Base-by-base conservation (phyloP, 805 yeast species). In the Cyberlindnera suaveolens region DNA sequence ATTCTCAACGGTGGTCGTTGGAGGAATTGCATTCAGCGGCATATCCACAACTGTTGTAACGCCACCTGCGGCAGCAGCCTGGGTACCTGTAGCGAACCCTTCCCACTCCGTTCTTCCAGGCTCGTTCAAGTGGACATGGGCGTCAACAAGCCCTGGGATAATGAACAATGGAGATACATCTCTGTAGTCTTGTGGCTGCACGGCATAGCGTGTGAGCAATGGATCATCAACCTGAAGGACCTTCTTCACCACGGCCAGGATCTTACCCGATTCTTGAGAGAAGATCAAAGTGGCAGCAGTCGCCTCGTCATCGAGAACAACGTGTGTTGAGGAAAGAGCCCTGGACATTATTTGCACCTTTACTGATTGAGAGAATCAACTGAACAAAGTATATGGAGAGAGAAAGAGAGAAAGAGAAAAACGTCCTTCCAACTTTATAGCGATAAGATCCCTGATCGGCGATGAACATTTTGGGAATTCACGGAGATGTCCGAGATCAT, bases 81-180 rank as follows among this genome's bases (percentile, higher is more conserved):
- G 82, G 0, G 98, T 90, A 0, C 98, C 98, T 0, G 96, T 84
- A n/a, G 81, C 96, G 61, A 91, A 90, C 2, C 98, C 98, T 64
- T 90, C 98, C 98, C 98, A 90, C 49, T 89, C 96, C 1, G 97
- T 90, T 53, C 97, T 70, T n/a, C 98, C 98, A 0, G 98, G 97
- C 57, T 91, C 98, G 62, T 91, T 91, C 53, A 90, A 67, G 58
- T 90, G 98, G 20, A 90, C 98, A 62, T 90, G 98, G 5, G 96
- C 76, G 58, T 90, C 98, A 4, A 90, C 95, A 27, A 90, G 72
- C 0, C 98, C 98, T 0, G 98, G 97, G 69, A 91, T 68, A 11
- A 90, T 72, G 29, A 75, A 76, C 17, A 68, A 61, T 1, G 90
- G 88, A 3, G 83, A 69, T 5, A 81, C 79, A 48, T 80, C 70